Percentiles rank a stretch among this genome's conserved stretches.
phyloP scores from a whole-genome alignment of 345 rosid species.

The Punica granatum region DNA sequence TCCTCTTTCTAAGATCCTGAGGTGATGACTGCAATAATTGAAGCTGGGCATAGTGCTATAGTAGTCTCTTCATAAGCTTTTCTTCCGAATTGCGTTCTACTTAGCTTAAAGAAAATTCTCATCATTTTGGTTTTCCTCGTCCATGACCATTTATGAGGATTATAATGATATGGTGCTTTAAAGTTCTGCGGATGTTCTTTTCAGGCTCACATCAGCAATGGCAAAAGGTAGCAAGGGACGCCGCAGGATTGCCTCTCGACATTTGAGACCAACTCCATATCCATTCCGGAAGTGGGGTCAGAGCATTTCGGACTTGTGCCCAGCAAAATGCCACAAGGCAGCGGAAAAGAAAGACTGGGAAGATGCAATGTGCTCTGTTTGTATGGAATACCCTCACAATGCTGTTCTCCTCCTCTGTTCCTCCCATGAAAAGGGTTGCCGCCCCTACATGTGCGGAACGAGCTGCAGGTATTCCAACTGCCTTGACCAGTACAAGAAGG shows the following conservation, averaged over 20 bases:
- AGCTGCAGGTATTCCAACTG: slow-evolving; percentile 93
- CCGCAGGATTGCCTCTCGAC: slow-evolving; percentile 46
- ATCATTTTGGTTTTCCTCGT: neutral
- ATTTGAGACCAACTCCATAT: slow-evolving; percentile 48
- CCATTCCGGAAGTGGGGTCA: slow-evolving; percentile 10
- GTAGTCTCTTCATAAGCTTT: neutral
- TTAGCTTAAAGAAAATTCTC: neutral
- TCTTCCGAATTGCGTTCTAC: neutral
- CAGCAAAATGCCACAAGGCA: slow-evolving; percentile 39
- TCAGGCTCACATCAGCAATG: slow-evolving; percentile 14
- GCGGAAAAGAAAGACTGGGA: slow-evolving; percentile 77
- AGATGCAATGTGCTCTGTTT: slow-evolving; percentile 80
- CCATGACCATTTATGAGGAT: neutral
- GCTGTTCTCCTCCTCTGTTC: slow-evolving; percentile 98
- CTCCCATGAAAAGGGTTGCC: slow-evolving; percentile 95
- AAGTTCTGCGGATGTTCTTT: neutral
- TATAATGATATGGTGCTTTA: neutral
- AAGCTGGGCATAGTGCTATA: neutral
- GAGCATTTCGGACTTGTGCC: slow-evolving; percentile 13
- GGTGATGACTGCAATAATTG: neutral
- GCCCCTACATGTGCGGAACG: slow-evolving; percentile 97
- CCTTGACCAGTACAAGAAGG: slow-evolving; percentile 88
- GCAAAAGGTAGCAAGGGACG: slow-evolving; percentile 59
- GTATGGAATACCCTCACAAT: slow-evolving; percentile 97
- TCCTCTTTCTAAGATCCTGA: neutral